Evolutionary conservation across 2,329 filamentous ascomycete genomes (phyloP).

Genomic region (Trichophyton verrucosum): DNA sequence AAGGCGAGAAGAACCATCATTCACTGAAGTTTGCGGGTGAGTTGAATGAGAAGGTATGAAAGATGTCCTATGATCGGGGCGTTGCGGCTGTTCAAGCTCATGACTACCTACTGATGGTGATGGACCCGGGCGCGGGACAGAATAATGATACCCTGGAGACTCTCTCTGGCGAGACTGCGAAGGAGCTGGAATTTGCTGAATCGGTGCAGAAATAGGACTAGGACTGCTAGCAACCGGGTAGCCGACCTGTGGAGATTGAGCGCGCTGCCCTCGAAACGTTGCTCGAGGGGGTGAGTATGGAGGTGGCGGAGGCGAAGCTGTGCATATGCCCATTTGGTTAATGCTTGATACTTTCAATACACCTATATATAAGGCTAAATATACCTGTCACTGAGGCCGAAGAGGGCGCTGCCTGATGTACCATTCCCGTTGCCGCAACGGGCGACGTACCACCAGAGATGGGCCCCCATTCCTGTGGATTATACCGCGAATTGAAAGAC

Average conservation of each 20-base stretch:
- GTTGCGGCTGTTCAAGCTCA: not conserved
- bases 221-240: constrained; percentile 4
- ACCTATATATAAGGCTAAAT: not conserved
- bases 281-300: constrained; percentile 14
- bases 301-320: constrained; percentile 17
- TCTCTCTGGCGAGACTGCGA: not conserved
- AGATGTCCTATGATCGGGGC: not conserved
- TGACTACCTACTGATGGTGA: not conserved
- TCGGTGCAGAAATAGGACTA: constrained; percentile 4
- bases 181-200: not conserved
- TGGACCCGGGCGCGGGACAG: not conserved
- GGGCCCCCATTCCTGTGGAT: constrained; percentile 39
- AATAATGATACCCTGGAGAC: not conserved
- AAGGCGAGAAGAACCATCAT: not conserved
- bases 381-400: constrained; percentile 11
- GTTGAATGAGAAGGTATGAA: not conserved
- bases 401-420: not conserved
- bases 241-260: constrained; percentile 6
- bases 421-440: constrained; percentile 8
- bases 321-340: constrained; percentile 2
- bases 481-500: constrained; percentile 35
- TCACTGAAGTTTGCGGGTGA: not conserved
- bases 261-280: constrained; percentile 1
- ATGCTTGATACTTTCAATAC: not conserved
- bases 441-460: constrained; percentile 17